Conservation (phyloP, 805 yeast genomes). For the Metschnikowia peoriensis region DNA sequence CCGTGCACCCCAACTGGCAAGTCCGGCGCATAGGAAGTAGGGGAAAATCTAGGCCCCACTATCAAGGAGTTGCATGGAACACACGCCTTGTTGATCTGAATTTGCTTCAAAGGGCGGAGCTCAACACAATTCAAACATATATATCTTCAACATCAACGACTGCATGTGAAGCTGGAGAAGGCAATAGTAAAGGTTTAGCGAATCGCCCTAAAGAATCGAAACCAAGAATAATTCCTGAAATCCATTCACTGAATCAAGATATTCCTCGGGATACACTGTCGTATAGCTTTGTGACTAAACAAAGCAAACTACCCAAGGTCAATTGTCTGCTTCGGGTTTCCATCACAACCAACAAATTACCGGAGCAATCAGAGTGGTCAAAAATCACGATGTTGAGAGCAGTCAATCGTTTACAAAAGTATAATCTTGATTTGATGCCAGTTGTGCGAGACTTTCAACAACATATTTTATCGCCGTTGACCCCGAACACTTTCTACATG, state of each 20-base stretch:
- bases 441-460: background rate
- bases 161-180: too few relatives aligned
- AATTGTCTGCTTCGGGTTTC: background rate
- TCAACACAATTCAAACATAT: background rate
- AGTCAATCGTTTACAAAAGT: background rate
- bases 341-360: background rate
- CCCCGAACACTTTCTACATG: background rate
- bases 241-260: too few relatives aligned
- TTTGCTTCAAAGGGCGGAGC: conserved; percentile 19
- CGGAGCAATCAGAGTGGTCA: background rate
- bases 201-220: too few relatives aligned
- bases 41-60: conserved; percentile 44
- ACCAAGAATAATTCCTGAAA: too few relatives aligned
- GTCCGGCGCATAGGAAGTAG: conserved; percentile 41
- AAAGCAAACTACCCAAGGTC: background rate
- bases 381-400: background rate
- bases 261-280: background rate
- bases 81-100: conserved; percentile 32
- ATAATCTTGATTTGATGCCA: background rate
- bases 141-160: too few relatives aligned
- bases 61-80: conserved; percentile 42
- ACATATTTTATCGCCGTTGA: background rate
- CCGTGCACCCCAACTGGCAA: conserved; percentile 36
- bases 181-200: too few relatives aligned
- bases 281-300: background rate